phyloP scores from a whole-genome alignment of 1,284 basidiomycete genomes.

The Trametes polyzona region DNA sequence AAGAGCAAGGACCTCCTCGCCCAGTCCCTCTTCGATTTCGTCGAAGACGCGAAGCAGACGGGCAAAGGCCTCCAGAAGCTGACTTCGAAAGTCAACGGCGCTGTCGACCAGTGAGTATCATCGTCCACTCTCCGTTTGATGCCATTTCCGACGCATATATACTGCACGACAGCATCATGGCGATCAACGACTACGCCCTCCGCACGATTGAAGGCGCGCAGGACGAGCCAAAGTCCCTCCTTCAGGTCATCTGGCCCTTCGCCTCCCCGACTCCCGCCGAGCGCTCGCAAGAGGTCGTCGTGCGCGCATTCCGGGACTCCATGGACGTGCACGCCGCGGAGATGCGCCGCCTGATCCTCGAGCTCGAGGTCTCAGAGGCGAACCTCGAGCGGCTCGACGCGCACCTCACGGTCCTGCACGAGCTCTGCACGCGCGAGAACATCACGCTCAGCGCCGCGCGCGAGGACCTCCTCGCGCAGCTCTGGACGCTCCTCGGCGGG shows the following conservation, averaged over 20 bases:
- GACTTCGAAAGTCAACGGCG: conserved; percentile 63
- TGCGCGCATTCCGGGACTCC: conserved; percentile 57
- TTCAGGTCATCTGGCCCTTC: conserved; percentile 53
- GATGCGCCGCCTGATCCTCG: conserved; percentile 59
- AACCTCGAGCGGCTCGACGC: conserved; percentile 65
- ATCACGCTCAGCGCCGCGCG: conserved; percentile 45
- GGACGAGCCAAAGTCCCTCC: conserved; percentile 39
- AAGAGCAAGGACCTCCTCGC: conserved; percentile 61
- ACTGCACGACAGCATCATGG: conserved; percentile 65
- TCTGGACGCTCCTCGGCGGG: conserved; percentile 72
- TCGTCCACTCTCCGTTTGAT: neutral
- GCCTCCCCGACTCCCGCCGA: conserved; percentile 31
- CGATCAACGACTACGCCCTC: conserved; percentile 70
- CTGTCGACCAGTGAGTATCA: conserved; percentile 66
- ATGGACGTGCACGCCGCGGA: conserved; percentile 60
- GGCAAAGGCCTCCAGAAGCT: conserved; percentile 61
- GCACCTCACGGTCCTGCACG: conserved; percentile 56
- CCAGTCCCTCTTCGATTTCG: conserved; percentile 53
- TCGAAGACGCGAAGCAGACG: conserved; percentile 59
- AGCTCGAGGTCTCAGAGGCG: conserved; percentile 57
- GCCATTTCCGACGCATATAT: conserved; percentile 1
- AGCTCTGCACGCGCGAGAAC: conserved; percentile 61
- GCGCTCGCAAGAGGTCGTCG: conserved; percentile 47
- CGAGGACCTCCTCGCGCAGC: conserved; percentile 58
- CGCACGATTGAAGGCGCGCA: conserved; percentile 58